A percentile compares a stretch with the other conserved stretches of the same genome.
These are phyloP conservation scores for Gonapodya prolifera DNA, from an alignment of 192 early-diverging fungal species.

Conservation along the genomic window DNA sequence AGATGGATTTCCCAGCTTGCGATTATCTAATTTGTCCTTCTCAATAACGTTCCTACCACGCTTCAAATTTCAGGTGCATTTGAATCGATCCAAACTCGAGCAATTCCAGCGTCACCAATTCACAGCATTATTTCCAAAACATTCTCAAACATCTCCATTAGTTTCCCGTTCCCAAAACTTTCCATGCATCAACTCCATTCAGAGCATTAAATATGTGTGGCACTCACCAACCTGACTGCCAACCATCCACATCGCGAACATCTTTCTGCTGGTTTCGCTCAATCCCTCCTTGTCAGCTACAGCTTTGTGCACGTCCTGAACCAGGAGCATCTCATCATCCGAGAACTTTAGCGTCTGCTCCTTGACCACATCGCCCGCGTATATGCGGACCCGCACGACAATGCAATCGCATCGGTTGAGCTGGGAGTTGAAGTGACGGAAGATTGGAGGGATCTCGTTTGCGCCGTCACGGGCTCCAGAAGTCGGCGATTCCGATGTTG, in stretches of 20 bases:
- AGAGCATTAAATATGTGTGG: slow-evolving; percentile 8
- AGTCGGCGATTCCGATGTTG: background rate
- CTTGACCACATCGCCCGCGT: slow-evolving; percentile 33
- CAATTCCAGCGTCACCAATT: no score
- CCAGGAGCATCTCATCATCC: slow-evolving; percentile 11
- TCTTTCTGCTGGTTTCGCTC: slow-evolving; percentile 5
- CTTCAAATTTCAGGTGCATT: no score
- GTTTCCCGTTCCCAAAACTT: no score
- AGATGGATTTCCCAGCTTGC: no score
- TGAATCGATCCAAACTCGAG: no score
- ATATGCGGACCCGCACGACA: slow-evolving; percentile 29
- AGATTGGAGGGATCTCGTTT: slow-evolving; percentile 20
- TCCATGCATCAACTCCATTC: no score
- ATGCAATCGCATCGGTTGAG: slow-evolving; percentile 20
- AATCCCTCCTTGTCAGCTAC: slow-evolving; percentile 33
- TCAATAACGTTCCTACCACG: no score
- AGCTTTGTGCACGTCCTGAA: slow-evolving; percentile 20
- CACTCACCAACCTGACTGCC: slow-evolving; percentile 36
- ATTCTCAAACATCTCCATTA: no score
- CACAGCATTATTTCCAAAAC: no score
- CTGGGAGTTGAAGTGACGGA: slow-evolving; percentile 21
- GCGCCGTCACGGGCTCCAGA: background rate
- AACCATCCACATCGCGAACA: slow-evolving; percentile 44
- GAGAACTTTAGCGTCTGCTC: slow-evolving; percentile 34
- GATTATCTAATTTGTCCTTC: no score